Evolutionary conservation across 257 asterid species (phyloP), one percentile per base, ranked within the genome.

Genomic region (Eucommia ulmoides): DNA sequence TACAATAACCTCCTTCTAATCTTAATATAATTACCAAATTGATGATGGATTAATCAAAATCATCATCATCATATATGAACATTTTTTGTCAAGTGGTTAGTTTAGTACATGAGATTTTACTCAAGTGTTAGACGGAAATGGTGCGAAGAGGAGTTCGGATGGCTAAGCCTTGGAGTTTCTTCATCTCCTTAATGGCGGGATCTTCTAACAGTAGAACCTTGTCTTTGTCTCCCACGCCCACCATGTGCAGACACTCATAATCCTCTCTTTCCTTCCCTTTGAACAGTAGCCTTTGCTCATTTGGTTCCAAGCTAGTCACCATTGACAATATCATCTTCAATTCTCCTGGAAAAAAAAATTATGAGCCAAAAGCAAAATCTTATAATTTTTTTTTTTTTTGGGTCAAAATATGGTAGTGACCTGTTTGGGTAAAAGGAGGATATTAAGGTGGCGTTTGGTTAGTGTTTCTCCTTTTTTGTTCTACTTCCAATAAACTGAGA

Each of bases 191-290:
- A 26, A 68, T 68, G 9, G 93, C 83, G 53, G 95, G 95, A 62
- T 85, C 93, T 65, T 85, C 81, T 52, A 85, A 66, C 61, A 85
- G 59, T 5, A 82, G 64, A 24, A 85, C 85, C 67, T 85, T 85
- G 70, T 85, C 95, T 33, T 67, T 75, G 42, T 85, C 92, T 63
- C 65, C 71, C 8, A 85, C 88, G 21, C 95, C 95, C 16, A 80
- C 80, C 95, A 85, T 85, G 74, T 85, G 93, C 61, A 85, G 58
- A 52, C 73, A 79, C 21, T 85, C 93, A 21, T 56, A 18, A 19
- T 82, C 92, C 8, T 82, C 95, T 55, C 95, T 79, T 49, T 85
- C 95, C 61, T 85, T 85, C 7, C 95, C 95, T 73, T 66, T 85
- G 72, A 64, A 85, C 65, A 85, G 53, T 12, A 85, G 24, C 48